Evolutionary conservation across 768 basidiomycete genomes (phyloP).

Genomic region (Kwoniella mangroviensis): DNA sequence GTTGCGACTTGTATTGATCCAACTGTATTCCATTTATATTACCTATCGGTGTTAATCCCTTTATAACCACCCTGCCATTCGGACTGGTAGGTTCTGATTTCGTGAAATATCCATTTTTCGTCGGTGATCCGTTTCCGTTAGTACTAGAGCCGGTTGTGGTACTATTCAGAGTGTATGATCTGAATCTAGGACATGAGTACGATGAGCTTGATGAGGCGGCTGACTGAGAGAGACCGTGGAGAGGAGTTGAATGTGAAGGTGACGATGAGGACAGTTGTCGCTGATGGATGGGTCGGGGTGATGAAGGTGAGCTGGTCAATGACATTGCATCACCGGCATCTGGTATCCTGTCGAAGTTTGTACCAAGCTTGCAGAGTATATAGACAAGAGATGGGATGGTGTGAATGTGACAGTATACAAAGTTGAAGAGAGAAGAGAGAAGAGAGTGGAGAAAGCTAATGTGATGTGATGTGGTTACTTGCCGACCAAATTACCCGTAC

Average conservation of each 20-base stretch:
- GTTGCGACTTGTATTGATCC: neutral
- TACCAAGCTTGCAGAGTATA: neutral
- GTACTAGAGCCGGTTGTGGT: neutral
- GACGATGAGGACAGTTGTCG: neutral
- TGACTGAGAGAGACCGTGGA: too few species aligned
- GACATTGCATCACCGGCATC: slow-evolving; percentile 10
- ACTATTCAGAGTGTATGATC: slow-evolving; percentile 1
- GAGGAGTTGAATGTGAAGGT: too few species aligned
- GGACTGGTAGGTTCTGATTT: slow-evolving; percentile 25
- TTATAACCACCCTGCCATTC: slow-evolving; percentile 3
- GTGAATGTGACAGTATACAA: too few species aligned
- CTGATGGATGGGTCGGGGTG: neutral
- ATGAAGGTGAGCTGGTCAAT: slow-evolving; percentile 7
- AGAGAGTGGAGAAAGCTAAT: too few species aligned
- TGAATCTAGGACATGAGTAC: slow-evolving; percentile 6
- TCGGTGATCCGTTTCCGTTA: neutral
- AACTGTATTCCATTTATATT: slow-evolving; percentile 9
- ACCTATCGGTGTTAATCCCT: slow-evolving; percentile 11
- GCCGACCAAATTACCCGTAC: too few species aligned
- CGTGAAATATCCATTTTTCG: slow-evolving; percentile 1
- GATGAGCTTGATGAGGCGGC: neutral
- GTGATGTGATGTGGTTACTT: too few species aligned
- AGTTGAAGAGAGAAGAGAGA: too few species aligned
- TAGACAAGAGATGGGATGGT: neutral
- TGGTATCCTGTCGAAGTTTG: neutral